phyloP scores from a whole-genome alignment of 306 rosid genomes.

The Crotalaria pallida region DNA sequence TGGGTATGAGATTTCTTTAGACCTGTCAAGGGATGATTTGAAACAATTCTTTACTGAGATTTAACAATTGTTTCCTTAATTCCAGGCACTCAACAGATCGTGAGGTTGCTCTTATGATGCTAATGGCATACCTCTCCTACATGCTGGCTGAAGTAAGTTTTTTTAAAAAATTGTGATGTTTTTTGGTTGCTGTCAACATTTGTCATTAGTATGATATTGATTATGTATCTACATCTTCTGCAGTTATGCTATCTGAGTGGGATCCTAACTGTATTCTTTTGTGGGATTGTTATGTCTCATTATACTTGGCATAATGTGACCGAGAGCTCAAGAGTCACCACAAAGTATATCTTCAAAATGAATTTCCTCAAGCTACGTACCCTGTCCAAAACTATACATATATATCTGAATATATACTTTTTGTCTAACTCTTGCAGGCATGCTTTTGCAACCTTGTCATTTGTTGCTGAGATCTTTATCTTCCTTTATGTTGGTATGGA shows the following conservation, averaged over 20 bases:
- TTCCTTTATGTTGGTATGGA: conserved; percentile 98
- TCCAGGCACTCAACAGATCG: conserved; percentile 99
- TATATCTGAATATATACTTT: conserved; percentile 11
- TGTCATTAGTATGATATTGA: conserved; percentile 17
- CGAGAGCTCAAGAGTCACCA: conserved; percentile 85
- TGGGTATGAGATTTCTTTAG: neutral
- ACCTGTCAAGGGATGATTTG: neutral
- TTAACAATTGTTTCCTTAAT: conserved; percentile 19
- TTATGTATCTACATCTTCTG: conserved; percentile 34
- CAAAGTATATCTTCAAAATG: conserved; percentile 60
- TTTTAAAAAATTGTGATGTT: conserved; percentile 1
- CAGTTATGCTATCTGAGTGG: conserved; percentile 86
- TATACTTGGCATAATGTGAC: conserved; percentile 98
- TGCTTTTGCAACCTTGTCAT: conserved; percentile 90
- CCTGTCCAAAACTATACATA: conserved; percentile 1
- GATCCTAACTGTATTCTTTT: conserved; percentile 94
- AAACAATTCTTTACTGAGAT: conserved; percentile 11
- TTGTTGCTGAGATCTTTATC: conserved; percentile 84
- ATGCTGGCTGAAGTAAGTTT: conserved; percentile 93
- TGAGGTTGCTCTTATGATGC: conserved; percentile 98
- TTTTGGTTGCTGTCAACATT: neutral
- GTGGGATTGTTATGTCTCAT: conserved; percentile 99
- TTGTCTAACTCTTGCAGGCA: conserved; percentile 51
- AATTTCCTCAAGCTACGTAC: conserved; percentile 6
- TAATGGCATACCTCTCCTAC: conserved; percentile 98